Conservation (phyloP, 768 basidiomycete genomes). For the Cubamyces lactineus region DNA sequence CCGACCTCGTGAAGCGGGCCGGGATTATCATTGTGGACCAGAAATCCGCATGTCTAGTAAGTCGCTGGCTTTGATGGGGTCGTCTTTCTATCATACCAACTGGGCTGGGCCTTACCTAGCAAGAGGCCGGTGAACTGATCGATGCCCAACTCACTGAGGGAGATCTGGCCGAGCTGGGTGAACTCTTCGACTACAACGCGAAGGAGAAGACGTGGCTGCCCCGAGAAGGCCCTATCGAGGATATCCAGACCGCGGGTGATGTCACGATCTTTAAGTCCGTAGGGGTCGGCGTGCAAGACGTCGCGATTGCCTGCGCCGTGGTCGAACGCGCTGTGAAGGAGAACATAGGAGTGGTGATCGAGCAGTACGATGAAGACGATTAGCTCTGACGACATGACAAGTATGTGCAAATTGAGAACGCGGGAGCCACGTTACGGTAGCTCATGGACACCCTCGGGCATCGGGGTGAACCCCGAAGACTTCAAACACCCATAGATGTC, state of each 20-base stretch:
- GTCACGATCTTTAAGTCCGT: constrained; percentile 89
- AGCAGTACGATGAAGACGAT: constrained; percentile 20
- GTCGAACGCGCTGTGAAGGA: constrained; percentile 60
- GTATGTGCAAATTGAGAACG: constrained; percentile 28
- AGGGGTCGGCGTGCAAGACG: constrained; percentile 86
- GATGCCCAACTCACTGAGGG: constrained; percentile 44
- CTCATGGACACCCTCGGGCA: no score
- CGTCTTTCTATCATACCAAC: neutral
- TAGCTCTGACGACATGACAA: neutral
- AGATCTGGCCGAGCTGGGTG: constrained; percentile 70
- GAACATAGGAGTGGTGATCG: constrained; percentile 54
- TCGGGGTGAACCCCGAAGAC: no score
- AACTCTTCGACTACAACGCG: constrained; percentile 44
- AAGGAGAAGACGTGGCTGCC: constrained; percentile 17
- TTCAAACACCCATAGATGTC: no score
- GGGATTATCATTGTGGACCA: constrained; percentile 74
- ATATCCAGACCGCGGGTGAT: constrained; percentile 29
- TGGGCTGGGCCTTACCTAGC: constrained; percentile 10
- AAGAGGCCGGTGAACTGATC: constrained; percentile 85
- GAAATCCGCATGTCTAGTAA: constrained; percentile 57
- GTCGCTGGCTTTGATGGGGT: constrained; percentile 1
- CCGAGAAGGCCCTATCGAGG: constrained; percentile 16
- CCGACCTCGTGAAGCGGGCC: constrained; percentile 57
- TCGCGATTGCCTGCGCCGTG: constrained; percentile 74
- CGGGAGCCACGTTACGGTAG: neutral